Conservation (phyloP, 768 basidiomycete genomes). For the Lactarius vividus region DNA sequence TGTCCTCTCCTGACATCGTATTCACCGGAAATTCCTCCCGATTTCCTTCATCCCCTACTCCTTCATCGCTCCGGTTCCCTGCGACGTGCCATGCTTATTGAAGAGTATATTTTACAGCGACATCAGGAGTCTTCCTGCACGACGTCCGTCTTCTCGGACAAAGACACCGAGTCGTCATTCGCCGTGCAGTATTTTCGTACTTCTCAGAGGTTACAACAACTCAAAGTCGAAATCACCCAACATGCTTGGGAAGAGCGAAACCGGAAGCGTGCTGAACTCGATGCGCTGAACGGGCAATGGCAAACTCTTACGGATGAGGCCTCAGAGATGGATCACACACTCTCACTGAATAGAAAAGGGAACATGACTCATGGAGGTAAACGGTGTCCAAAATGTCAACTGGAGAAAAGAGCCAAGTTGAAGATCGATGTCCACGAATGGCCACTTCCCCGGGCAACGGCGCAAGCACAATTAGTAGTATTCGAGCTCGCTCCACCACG, state of each 20-base stretch:
- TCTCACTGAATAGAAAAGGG: background rate
- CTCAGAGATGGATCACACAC: background rate
- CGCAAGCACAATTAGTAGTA: background rate
- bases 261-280: background rate
- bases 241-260: background rate
- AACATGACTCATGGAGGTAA: background rate
- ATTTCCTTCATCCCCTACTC: background rate
- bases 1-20: background rate
- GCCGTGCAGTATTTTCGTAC: background rate
- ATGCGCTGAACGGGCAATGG: background rate
- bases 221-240: background rate
- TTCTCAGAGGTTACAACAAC: background rate
- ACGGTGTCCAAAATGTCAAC: background rate
- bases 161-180: background rate
- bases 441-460: background rate
- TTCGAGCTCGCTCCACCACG: background rate
- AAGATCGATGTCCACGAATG: constrained; percentile 7
- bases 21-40: background rate
- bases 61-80: background rate
- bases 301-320: background rate
- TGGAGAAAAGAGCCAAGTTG: background rate
- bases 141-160: constrained; percentile 7
- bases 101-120: background rate
- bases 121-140: background rate
- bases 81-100: background rate